phyloP scores from a whole-genome alignment of 2,329 filamentous ascomycete species.

The Trichoderma polysporum region DNA sequence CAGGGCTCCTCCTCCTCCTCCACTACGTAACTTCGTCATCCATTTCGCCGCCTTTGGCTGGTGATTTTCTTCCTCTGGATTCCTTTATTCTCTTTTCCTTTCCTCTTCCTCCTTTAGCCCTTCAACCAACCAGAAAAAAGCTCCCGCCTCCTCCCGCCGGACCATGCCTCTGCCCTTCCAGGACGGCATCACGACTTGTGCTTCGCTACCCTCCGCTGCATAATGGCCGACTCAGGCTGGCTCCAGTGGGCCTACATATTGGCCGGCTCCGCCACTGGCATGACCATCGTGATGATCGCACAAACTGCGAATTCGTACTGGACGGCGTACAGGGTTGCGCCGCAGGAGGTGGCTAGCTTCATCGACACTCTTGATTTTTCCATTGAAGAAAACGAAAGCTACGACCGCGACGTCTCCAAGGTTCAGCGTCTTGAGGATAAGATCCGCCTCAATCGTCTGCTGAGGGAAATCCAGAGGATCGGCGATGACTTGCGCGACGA shows the following conservation, averaged over 20 bases:
- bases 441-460: constrained; percentile 55
- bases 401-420: constrained; percentile 59
- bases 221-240: constrained; percentile 52
- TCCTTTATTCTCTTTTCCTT: not conserved
- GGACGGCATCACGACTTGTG: constrained; percentile 23
- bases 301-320: constrained; percentile 54
- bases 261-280: constrained; percentile 56
- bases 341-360: constrained; percentile 57
- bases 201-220: constrained; percentile 30
- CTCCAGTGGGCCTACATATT: constrained; percentile 59
- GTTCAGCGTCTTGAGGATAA: constrained; percentile 62
- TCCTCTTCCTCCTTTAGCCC: not conserved
- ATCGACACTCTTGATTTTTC: constrained; percentile 62
- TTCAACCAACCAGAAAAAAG: not conserved
- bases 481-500: constrained; percentile 63
- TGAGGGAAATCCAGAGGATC: constrained; percentile 61
- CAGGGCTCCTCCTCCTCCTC: constrained; percentile 16
- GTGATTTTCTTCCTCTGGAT: not conserved
- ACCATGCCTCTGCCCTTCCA: constrained; percentile 11
- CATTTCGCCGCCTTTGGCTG: not conserved
- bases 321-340: constrained; percentile 57
- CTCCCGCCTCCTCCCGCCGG: not conserved
- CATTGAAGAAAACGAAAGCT: constrained; percentile 62
- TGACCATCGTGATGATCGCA: constrained; percentile 54
- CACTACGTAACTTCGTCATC: constrained; percentile 11